Percentiles rank a stretch among this genome's conserved stretches.
These are phyloP conservation scores for Neurospora sp. DNA, from an alignment of 495 filamentous ascomycete genomes.

Conservation along the genomic window DNA sequence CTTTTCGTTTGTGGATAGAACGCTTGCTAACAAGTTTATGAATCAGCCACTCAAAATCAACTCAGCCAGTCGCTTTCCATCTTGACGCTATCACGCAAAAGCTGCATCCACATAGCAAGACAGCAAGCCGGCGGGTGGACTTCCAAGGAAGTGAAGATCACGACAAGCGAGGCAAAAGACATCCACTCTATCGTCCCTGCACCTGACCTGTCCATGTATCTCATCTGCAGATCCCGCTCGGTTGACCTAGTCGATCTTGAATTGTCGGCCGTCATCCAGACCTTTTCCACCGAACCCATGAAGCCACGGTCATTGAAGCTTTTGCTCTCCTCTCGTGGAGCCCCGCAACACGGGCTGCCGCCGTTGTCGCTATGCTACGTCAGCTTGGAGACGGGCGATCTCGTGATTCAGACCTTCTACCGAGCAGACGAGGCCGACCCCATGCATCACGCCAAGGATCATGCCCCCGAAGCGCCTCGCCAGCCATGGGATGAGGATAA, in stretches of 20 bases:
- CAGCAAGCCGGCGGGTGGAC: slow-evolving; percentile 27
- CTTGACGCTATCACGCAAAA: slow-evolving; percentile 30
- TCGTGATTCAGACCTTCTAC: slow-evolving; percentile 47
- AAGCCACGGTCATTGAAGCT: slow-evolving; percentile 40
- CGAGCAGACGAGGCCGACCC: slow-evolving; percentile 33
- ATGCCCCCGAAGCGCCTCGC: slow-evolving; percentile 13
- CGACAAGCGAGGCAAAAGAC: slow-evolving; percentile 16
- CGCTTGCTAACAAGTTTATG: background rate
- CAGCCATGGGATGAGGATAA: slow-evolving; percentile 33
- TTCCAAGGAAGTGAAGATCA: slow-evolving; percentile 27
- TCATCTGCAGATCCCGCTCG: slow-evolving; percentile 35
- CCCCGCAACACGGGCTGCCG: slow-evolving; percentile 35
- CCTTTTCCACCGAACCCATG: slow-evolving; percentile 46
- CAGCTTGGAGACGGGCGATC: slow-evolving; percentile 39
- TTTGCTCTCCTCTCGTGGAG: slow-evolving; percentile 33
- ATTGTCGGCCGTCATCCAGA: slow-evolving; percentile 40
- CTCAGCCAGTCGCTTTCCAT: slow-evolving; percentile 14
- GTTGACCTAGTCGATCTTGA: slow-evolving; percentile 46
- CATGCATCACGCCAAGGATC: slow-evolving; percentile 26
- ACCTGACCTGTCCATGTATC: slow-evolving; percentile 32
- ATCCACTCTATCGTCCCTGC: slow-evolving; percentile 32
- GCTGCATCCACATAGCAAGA: slow-evolving; percentile 36
- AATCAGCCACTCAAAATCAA: slow-evolving; percentile 5
- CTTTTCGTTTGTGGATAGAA: background rate
- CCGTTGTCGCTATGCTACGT: slow-evolving; percentile 46